Evolutionary conservation across 108 stramenopile species (phyloP), one percentile per base, ranked within the genome.

Genomic region (Skeletonema tropicum): DNA sequence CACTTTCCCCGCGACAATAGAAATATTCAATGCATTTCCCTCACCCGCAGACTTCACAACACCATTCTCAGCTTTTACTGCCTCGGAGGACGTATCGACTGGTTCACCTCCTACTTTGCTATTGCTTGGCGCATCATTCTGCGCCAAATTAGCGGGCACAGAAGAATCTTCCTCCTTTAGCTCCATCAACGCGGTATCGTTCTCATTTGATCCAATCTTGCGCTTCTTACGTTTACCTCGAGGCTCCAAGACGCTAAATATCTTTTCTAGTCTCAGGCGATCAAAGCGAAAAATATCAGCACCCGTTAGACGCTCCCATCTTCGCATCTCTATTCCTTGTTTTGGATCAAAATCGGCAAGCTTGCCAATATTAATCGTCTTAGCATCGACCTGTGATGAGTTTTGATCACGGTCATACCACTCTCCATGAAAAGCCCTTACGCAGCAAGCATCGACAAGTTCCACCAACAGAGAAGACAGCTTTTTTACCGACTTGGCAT

Each of bases 401-500:
- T 30, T 65, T 60, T 68, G 76, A 72, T 84, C 64, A 46, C 58
- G 59, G 0, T 80, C 61, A 67, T 85, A 86, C 92, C 90, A 91
- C 13, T 81, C 67, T 19, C 70, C 70, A 10, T 66, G 32, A 61
- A 94, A 94, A 14, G 87, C 89, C 60, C 78, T 73, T 1, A 80
- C 60, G 55, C 85, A 80, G 12, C 76, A 84, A 3, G 77, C 74
- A 73, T 94, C 90, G 45, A 90, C 76, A 11, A 94, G 76, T 45
- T 76, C 63, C 9, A 93, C 62, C 49, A 90, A 52, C 41, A 93
- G 69, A 5, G 42, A 39, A 19, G 85, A 72, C 5, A 93, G 80
- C 41, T 33, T 58, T 7, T 25, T 36, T 9, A 89, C 65, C 0
- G 92, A 90, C 21, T 68, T 81, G 35, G 85, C 74, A 17, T 72